Base-by-base conservation (phyloP, 2,329 filamentous ascomycete genomes). In the Hypoxylon sp. region DNA sequence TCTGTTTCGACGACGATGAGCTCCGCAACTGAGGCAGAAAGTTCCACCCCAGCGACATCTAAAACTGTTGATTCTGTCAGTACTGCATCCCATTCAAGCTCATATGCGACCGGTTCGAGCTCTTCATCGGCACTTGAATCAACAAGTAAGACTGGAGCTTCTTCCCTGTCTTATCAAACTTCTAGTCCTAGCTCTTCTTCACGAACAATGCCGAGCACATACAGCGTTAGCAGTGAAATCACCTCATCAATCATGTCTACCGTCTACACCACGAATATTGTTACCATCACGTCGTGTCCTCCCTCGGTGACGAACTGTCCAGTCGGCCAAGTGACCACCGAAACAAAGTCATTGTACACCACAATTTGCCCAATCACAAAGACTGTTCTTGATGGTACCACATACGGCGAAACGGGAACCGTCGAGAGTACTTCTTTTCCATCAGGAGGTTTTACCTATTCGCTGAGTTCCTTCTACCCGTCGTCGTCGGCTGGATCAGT, bases 361-460 rank as follows among this genome's bases (percentile, higher is more conserved):
- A 78, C 77, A 2, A 58, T 78, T 39, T 78, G 75, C 44, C 75
- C 77, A n/a, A 70, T 78, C 10, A 77, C 75, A 11, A 67, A 75
- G 7, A 76, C 75, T n/a, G 32, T 77, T n/a, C 64, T 77, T 42
- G 75, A 77, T 59, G 75, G 72, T 8, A 75, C 61, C 32, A 77
- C 75, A 1, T 77, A 66, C 21, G 70, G 66, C 48, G 72, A 70
- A 57, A 64, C 63, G 8, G 46, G 54, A 17, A 37, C 47, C 19
- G 59, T 55, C 4, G 57, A 50, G 11, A 64, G 59, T 6, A 62
- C 60, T 8, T 32, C 70, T 10, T 15, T 35, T 17, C 5, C 68
- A 13, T 39, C 61, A 13, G 31, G 62, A 17, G 24, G 21, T 4
- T 21, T 31, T 3, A 56, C 57, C 10, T 65, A 65, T 44, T 19